These are phyloP conservation scores for Apiotrichum montevideense DNA, from an alignment of 1,284 basidiomycete species.

Conservation along the genomic window DNA sequence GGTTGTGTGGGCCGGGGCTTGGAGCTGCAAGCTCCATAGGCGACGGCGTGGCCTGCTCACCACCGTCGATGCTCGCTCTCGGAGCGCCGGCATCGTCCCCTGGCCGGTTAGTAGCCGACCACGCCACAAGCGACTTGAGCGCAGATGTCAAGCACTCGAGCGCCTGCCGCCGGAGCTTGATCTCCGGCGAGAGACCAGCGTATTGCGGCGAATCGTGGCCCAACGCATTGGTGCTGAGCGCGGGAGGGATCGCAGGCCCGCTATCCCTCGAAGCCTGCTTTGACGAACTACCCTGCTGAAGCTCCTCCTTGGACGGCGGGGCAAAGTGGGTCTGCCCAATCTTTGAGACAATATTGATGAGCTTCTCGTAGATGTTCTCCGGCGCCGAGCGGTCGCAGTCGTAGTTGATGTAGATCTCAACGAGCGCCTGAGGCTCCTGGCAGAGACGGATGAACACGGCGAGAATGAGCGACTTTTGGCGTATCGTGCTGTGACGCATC, in stretches of 20 bases:
- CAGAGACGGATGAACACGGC: constrained; percentile 78
- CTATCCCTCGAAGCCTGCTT: constrained; percentile 40
- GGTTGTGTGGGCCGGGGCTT: constrained; percentile 16
- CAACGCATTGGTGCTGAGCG: constrained; percentile 62
- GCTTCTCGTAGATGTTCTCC: constrained; percentile 93
- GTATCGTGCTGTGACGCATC: constrained; percentile 92
- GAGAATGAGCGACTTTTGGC: constrained; percentile 86
- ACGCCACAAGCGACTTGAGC: constrained; percentile 78
- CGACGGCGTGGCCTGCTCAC: constrained; percentile 5
- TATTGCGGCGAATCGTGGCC: constrained; percentile 48
- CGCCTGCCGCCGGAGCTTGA: constrained; percentile 76
- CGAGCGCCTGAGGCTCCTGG: constrained; percentile 90
- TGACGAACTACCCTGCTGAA: constrained; percentile 21
- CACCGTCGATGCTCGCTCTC: constrained; percentile 26
- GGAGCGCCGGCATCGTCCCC: constrained; percentile 15
- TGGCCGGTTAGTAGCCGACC: constrained; percentile 57
- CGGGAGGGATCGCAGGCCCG: constrained; percentile 53
- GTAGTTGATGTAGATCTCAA: constrained; percentile 96
- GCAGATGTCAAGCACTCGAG: constrained; percentile 84
- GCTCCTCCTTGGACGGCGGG: constrained; percentile 48
- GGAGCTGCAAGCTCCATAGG: constrained; percentile 24
- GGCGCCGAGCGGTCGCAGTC: constrained; percentile 88
- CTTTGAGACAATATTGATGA: constrained; percentile 92
- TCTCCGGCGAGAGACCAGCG: constrained; percentile 67
- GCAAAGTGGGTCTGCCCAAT: constrained; percentile 67